Conservation (phyloP, 768 basidiomycete genomes). For the Cyclocybe cylindracea region DNA sequence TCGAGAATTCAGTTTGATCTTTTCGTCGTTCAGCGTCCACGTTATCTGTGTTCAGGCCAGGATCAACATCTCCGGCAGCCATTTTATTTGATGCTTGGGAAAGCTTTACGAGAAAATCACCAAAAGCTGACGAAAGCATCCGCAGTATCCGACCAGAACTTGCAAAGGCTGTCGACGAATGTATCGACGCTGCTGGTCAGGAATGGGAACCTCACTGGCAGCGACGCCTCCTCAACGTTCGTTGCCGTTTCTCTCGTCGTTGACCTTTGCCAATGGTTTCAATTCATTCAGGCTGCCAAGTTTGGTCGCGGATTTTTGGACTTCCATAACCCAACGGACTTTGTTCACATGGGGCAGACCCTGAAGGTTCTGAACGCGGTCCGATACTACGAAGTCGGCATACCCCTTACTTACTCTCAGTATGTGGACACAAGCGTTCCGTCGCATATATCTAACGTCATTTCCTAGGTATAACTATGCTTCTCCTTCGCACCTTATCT, state of each 20-base stretch:
- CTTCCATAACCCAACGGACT: slow-evolving; percentile 88
- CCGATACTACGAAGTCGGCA: slow-evolving; percentile 87
- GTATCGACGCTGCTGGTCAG: slow-evolving; percentile 89
- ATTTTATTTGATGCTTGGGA: slow-evolving; percentile 94
- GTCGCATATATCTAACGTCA: slow-evolving; percentile 2
- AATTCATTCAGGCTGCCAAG: slow-evolving; percentile 76
- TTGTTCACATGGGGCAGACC: slow-evolving; percentile 89
- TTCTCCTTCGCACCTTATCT: slow-evolving; percentile 79
- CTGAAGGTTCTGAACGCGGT: slow-evolving; percentile 95
- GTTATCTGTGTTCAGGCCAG: slow-evolving; percentile 85
- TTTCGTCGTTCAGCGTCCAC: slow-evolving; percentile 57
- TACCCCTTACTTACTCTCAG: slow-evolving; percentile 92
- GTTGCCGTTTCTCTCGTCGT: slow-evolving; percentile 15
- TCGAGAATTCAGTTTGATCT: background rate
- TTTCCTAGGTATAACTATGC: slow-evolving; percentile 71
- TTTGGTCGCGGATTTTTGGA: slow-evolving; percentile 95
- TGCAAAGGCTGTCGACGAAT: slow-evolving; percentile 84
- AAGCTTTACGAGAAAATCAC: slow-evolving; percentile 78
- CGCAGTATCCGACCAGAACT: slow-evolving; percentile 86
- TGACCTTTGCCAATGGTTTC: background rate
- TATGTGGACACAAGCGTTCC: slow-evolving; percentile 35
- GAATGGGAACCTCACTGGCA: slow-evolving; percentile 95
- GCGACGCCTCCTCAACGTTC: slow-evolving; percentile 77
- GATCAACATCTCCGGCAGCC: slow-evolving; percentile 88
- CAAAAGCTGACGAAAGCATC: slow-evolving; percentile 93